phyloP scores from a whole-genome alignment of 208 protist species.

The Trypanosomatidae sp. region DNA sequence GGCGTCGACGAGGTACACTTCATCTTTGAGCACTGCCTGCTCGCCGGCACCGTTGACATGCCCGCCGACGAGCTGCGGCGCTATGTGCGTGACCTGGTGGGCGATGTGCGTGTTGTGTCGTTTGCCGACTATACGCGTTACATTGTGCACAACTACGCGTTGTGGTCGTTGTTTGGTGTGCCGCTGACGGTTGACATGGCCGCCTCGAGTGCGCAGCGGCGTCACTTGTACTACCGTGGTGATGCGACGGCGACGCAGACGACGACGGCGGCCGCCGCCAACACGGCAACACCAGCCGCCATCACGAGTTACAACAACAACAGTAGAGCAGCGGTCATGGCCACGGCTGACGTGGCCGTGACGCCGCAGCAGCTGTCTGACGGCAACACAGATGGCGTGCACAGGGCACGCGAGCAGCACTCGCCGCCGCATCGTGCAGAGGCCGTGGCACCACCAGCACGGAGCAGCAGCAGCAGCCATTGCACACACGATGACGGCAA shows the following conservation, averaged over 20 bases:
- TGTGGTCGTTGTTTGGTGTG: conserved; percentile 63
- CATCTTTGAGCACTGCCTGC: conserved; percentile 51
- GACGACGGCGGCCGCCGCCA: neutral
- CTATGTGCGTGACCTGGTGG: conserved; percentile 59
- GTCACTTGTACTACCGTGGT: conserved; percentile 7
- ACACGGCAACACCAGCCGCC: neutral
- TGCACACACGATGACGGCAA: too few relatives aligned
- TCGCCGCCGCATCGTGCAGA: neutral
- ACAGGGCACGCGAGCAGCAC: too few relatives aligned
- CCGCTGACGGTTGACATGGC: conserved; percentile 25
- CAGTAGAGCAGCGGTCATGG: neutral
- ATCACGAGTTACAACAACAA: neutral
- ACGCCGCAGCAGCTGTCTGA: neutral
- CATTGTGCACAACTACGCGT: conserved; percentile 52
- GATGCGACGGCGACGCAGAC: neutral
- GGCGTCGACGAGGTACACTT: conserved; percentile 54
- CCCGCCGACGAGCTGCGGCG: conserved; percentile 38
- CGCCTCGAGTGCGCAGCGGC: conserved; percentile 17
- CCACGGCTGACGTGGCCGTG: conserved; percentile 1
- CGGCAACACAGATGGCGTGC: too few relatives aligned
- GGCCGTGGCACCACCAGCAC: neutral
- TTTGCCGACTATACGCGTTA: neutral
- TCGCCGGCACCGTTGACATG: conserved; percentile 70
- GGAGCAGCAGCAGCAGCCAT: too few relatives aligned
- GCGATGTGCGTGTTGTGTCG: conserved; percentile 1